Evolutionary conservation across 2,329 filamentous ascomycete species (phyloP).

Genomic region (Helotiales sp.): DNA sequence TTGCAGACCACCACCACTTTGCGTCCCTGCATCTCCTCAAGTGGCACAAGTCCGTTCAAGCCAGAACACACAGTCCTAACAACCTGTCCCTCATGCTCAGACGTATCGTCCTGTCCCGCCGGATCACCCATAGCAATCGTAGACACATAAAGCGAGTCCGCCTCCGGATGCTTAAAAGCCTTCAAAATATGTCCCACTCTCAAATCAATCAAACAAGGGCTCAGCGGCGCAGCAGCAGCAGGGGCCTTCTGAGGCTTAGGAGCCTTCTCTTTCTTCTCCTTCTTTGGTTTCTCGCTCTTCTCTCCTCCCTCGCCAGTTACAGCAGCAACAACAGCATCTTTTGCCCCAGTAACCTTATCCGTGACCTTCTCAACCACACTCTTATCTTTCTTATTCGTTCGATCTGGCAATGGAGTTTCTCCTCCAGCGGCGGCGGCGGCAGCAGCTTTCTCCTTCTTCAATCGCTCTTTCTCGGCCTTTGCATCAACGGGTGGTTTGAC

Average conservation of each 20-base stretch:
- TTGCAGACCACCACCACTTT: conserved; percentile 97
- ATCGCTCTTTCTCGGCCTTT: conserved; percentile 93
- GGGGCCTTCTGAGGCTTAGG: conserved; percentile 71
- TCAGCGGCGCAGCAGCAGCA: conserved; percentile 71
- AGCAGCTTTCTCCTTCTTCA: conserved; percentile 92
- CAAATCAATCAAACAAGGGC: conserved; percentile 87
- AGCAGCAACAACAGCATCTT: conserved; percentile 38
- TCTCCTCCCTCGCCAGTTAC: conserved; percentile 25
- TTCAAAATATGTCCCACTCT: conserved; percentile 97
- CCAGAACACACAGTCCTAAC: conserved; percentile 97
- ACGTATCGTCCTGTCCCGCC: conserved; percentile 82
- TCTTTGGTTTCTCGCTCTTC: conserved; percentile 50
- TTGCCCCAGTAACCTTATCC: conserved; percentile 45
- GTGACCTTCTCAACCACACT: conserved; percentile 51
- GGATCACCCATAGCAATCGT: conserved; percentile 94
- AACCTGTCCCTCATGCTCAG: conserved; percentile 86
- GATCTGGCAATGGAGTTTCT: conserved; percentile 54
- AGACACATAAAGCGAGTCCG: conserved; percentile 92
- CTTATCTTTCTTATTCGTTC: conserved; percentile 57
- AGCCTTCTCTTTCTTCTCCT: conserved; percentile 89
- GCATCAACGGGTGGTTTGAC: conserved; percentile 86
- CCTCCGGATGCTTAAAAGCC: conserved; percentile 92
- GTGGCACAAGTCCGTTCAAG: conserved; percentile 85
- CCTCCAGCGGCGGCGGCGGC: conserved; percentile 54
- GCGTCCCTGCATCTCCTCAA: conserved; percentile 95